phyloP scores from a whole-genome alignment of 352 stramenopile species.

The Phytophthora colocasiae region DNA sequence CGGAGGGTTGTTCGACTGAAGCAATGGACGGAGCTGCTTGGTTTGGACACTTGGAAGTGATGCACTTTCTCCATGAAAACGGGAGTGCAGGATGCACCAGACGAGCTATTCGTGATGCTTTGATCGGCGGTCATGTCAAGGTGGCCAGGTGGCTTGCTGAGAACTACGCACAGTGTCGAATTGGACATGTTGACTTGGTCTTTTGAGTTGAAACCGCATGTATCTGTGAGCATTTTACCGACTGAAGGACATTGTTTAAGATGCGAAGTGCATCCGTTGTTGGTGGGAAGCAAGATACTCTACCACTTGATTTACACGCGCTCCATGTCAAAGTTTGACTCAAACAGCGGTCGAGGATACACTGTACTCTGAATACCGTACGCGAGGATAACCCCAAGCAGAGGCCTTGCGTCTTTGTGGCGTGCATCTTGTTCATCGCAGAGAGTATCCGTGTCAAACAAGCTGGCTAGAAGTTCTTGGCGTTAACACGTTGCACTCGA shows the following conservation, averaged over 20 bases:
- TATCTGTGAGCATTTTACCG: too few relatives aligned
- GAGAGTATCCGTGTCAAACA: too few relatives aligned
- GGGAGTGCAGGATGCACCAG: conserved; percentile 37
- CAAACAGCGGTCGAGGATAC: conserved; percentile 2
- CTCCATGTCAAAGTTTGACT: conserved; percentile 8
- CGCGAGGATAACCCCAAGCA: conserved; percentile 1
- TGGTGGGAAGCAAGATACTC: background rate
- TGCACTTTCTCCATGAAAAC: conserved; percentile 44
- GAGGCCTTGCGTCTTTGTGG: conserved; percentile 6
- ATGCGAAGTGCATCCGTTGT: background rate
- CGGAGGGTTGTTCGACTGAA: conserved; percentile 41
- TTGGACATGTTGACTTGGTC: background rate
- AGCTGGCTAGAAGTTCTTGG: too few relatives aligned
- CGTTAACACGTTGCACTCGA: conserved; percentile 18
- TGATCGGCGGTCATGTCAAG: conserved; percentile 42
- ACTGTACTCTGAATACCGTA: background rate
- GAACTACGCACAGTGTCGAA: conserved; percentile 35
- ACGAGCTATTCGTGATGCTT: conserved; percentile 42
- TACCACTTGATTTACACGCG: conserved; percentile 8
- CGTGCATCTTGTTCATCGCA: background rate
- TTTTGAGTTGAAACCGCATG: background rate
- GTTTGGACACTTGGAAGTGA: conserved; percentile 39
- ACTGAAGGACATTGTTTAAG: too few relatives aligned
- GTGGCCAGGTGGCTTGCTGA: conserved; percentile 50
- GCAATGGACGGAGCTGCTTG: conserved; percentile 47